A percentile compares a stretch with the other conserved stretches of the same genome.
phyloP scores from a whole-genome alignment of 306 rosid species.

The Herpetospermum pedunculosum region DNA sequence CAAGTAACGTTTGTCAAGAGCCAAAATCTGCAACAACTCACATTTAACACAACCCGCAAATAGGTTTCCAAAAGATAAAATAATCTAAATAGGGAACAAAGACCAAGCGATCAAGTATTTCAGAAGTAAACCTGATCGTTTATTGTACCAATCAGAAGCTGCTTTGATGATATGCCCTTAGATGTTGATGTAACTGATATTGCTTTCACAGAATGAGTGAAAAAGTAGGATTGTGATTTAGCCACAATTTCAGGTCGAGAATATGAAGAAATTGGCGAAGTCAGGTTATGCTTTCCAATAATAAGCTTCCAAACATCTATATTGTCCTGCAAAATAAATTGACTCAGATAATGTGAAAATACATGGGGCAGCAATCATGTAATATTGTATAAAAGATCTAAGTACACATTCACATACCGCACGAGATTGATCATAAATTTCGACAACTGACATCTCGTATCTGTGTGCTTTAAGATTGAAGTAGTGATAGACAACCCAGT shows the following conservation, averaged over 20 bases:
- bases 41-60: conserved; percentile 3
- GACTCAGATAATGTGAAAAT: background rate
- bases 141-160: conserved; percentile 84
- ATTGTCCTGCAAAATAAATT: conserved; percentile 49
- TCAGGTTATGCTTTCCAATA: conserved; percentile 95
- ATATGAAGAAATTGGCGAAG: conserved; percentile 74
- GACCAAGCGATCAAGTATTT: background rate
- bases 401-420: conserved; percentile 55
- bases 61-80: background rate
- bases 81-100: background rate
- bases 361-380: conserved; percentile 2
- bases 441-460: conserved; percentile 94
- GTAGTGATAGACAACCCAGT: conserved; percentile 99
- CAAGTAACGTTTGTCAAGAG: conserved; percentile 80
- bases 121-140: conserved; percentile 67
- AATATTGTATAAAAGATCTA: background rate
- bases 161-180: conserved; percentile 96
- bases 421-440: conserved; percentile 89
- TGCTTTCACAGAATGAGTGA: conserved; percentile 83
- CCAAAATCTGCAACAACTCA: conserved; percentile 52
- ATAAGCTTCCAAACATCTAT: conserved; percentile 87
- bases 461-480: conserved; percentile 97
- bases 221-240: conserved; percentile 78
- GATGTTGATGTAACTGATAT: conserved; percentile 82
- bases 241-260: conserved; percentile 73